Percentiles rank a stretch among this genome's conserved stretches.
These are phyloP conservation scores for Syncephalastrum monosporum DNA, from an alignment of 371 early-diverging fungal genomes.

Conservation along the genomic window DNA sequence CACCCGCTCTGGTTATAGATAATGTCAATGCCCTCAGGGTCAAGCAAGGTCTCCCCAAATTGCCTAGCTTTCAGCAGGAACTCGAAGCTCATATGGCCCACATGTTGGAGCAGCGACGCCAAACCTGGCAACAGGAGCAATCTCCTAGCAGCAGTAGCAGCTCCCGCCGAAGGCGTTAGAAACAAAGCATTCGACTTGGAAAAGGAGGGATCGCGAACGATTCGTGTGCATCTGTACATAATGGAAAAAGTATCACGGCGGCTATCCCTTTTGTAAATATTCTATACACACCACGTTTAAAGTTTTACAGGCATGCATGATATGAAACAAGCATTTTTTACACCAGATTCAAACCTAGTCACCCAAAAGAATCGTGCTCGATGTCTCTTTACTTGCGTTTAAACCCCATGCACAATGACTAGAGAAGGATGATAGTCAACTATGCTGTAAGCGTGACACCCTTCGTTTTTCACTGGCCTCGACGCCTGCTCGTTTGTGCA, in stretches of 20 bases:
- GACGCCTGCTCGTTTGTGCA: too few relatives aligned
- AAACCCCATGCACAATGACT: too few relatives aligned
- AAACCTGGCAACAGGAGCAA: slow-evolving; percentile 35
- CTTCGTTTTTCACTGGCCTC: too few relatives aligned
- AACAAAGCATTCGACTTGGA: not conserved
- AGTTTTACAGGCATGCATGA: not conserved
- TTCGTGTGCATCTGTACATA: too few relatives aligned
- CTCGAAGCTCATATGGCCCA: slow-evolving; percentile 44
- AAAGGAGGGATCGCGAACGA: too few relatives aligned
- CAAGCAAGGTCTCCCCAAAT: slow-evolving; percentile 27
- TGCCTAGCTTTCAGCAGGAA: slow-evolving; percentile 49
- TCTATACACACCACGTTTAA: not conserved
- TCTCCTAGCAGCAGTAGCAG: slow-evolving; percentile 1
- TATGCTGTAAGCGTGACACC: too few relatives aligned
- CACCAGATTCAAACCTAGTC: too few relatives aligned
- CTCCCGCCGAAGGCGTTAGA: not conserved
- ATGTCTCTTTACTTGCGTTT: too few relatives aligned
- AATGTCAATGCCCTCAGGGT: slow-evolving; percentile 39
- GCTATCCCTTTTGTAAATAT: not conserved
- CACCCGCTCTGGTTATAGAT: slow-evolving; percentile 17
- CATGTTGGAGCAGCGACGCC: slow-evolving; percentile 37
- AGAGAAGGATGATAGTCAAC: too few relatives aligned
- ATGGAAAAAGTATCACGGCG: too few relatives aligned
- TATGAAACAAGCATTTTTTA: not conserved
- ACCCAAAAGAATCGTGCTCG: too few relatives aligned